Base-by-base conservation (phyloP, 2,329 filamentous ascomycete genomes). In the Hirsutella minnesotensis region DNA sequence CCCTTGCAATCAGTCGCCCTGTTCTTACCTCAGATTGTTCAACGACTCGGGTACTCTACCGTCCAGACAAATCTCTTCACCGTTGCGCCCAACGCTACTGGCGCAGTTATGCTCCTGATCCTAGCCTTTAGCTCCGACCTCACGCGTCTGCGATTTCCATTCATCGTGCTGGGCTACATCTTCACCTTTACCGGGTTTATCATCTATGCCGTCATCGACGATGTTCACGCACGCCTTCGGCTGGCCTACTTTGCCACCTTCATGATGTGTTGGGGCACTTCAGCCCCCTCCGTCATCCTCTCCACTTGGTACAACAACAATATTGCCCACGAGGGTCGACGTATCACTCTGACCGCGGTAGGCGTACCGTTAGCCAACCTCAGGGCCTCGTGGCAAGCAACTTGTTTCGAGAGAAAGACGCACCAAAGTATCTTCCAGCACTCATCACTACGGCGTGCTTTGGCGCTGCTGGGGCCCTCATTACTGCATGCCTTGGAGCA, bases 181-280 rank as follows among this genome's bases (percentile, higher is more conserved):
- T 76, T 90, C 51, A 86, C 83, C 0, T 84, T 88, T 54, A 72
- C 74, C 39, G 86, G 86, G 4, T 86, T 90, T 65, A 76, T 88
- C 58, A 84, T 90, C 55, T 89, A 83, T 51, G 81, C 82, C 1
- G 70, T 79, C 18, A 81, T 90, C 45, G 66, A 77, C 48, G 70
- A 80, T 50, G 77, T 86, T 15, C 58, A 75, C 31, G 53, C 65
- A 3, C 66, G 82, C 33, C 58, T 82, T n/a, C 68, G 72, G 3
- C 68, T 86, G 1, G 83, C 82, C 1, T 88, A 88, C 54, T 87
- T 79, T 49, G 81, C 83, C 5, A 79, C 74, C 43, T 89, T 88
- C 59, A 83, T 88, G 80, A 86, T 88, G 81, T 83, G 79, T 10
- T 87, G 82, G 79, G 84, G 84, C 15, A 86, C 82, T 0, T 81